Evolutionary conservation across 2,329 filamentous ascomycete genomes (phyloP).

Genomic region (Aspergillus sp.): DNA sequence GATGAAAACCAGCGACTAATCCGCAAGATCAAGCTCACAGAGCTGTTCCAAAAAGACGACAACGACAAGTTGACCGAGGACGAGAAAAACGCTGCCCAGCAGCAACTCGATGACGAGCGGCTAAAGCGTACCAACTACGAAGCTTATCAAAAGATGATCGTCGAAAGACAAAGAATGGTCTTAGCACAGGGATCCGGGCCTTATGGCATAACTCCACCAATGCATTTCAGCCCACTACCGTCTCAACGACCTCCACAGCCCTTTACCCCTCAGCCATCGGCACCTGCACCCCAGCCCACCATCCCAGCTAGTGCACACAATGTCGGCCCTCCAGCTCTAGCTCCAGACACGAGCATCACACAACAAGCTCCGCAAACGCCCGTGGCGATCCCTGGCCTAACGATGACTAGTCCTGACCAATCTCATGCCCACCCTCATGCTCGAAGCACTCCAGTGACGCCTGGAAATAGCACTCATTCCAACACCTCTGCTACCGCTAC

Average conservation of each 20-base stretch:
- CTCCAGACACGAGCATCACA: conserved; percentile 24
- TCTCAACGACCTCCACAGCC: background rate
- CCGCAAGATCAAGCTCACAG: conserved; percentile 62
- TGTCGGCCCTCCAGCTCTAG: conserved; percentile 25
- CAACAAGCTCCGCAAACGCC: background rate
- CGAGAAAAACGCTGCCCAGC: conserved; percentile 59
- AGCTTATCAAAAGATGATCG: conserved; percentile 31
- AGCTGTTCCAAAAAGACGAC: conserved; percentile 73
- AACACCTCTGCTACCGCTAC: background rate
- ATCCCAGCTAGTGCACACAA: conserved; percentile 14
- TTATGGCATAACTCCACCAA: too few species aligned
- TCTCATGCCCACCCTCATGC: background rate
- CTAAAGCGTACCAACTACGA: conserved; percentile 41
- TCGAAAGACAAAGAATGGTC: conserved; percentile 15
- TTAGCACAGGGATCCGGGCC: background rate
- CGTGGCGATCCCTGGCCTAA: background rate
- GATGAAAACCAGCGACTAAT: conserved; percentile 26
- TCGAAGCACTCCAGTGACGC: background rate
- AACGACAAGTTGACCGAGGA: conserved; percentile 63
- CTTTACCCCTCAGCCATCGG: background rate
- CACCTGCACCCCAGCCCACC: background rate
- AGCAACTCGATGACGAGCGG: conserved; percentile 44
- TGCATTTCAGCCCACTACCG: too few species aligned
- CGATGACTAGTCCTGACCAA: background rate
- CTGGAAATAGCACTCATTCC: background rate